Base-by-base conservation (phyloP, 1,139 yeast species). In the Casaregolazyma suthepensis region DNA sequence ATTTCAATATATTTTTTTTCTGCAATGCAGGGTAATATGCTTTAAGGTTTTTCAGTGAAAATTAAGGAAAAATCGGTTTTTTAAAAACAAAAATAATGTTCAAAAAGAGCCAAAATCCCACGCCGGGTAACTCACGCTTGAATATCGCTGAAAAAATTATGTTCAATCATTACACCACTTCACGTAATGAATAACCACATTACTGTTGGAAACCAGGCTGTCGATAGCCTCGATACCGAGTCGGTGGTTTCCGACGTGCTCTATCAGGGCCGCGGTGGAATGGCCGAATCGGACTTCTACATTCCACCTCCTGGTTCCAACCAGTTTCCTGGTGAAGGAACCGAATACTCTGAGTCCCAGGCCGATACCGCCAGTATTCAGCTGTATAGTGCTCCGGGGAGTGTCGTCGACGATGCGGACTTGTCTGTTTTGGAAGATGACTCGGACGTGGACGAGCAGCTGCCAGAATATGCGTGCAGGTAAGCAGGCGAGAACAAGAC, bases 381-480 rank as follows among this genome's bases (percentile, higher is more conserved):
- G 26, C 48, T 45, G 5, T 10, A 45, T 38, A 45, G 48, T 19
- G 37, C 48, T n/a, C 35, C 46, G 17, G 42, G 22, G 9, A 45
- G 48, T 31, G 20, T 45, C 3, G 13, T 31, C 13, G 48, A 38
- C 5, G 48, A 45, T 31, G 15, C 20, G 2, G 48, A 35, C 9
- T 53, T 43, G 20, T 45, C 48, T 35, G 46, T 37, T 19, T 19
- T 43, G 38, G 31, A 49, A 26, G 66, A 65, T 37, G 63, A 63
- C 40, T 19, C 1, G 3, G 51, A 26, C 46, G 56, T 55, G 23
- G 57, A 57, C 31, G 45, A 43, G 42, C 60, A 61, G 5, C 53
- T 67, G 43, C 71, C 71, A 0, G 66, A 63, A n/a, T 67, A 68
- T 48, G 71, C 72, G 1, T 69, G 71, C 61, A 60, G 66, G 61